These are phyloP conservation scores for Aphanomyces stellatus DNA, from an alignment of 352 stramenopile species.

Conservation along the genomic window DNA sequence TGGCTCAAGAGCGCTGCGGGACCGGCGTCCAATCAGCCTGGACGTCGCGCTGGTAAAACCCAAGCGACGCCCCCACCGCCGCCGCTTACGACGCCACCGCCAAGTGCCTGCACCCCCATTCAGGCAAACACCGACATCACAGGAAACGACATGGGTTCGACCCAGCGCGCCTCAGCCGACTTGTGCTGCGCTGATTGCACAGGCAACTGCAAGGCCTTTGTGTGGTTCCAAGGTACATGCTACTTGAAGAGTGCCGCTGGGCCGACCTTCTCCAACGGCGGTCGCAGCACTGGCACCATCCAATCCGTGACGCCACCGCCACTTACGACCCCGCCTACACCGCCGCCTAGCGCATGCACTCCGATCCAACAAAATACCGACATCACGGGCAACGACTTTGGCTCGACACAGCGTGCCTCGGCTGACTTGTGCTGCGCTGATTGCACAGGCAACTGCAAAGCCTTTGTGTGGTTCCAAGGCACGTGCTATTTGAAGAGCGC, in stretches of 20 bases:
- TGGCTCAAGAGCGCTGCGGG: background rate
- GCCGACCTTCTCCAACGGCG: background rate
- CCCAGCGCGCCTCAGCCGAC: background rate
- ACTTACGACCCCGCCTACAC: background rate
- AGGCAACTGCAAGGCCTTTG: background rate
- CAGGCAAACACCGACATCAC: background rate
- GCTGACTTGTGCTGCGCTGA: constrained; percentile 18
- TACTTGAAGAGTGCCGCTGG: background rate
- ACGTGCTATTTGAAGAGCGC: constrained; percentile 16
- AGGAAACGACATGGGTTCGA: background rate
- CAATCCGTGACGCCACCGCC: background rate
- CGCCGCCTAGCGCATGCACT: background rate
- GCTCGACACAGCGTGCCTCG: constrained; percentile 21
- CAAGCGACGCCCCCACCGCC: background rate
- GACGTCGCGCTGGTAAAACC: background rate
- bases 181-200: background rate
- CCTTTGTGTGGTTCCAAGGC: constrained; percentile 13
- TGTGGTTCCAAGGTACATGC: background rate
- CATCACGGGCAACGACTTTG: background rate
- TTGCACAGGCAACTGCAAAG: background rate
- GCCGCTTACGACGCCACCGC: too few species aligned
- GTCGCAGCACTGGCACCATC: background rate
- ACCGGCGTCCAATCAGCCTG: background rate
- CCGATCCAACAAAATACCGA: background rate
- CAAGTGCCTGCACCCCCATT: background rate